Evolutionary conservation across 805 yeast species (phyloP), one percentile per base, ranked within the genome.

Genomic region (Saturnispora silvae): DNA sequence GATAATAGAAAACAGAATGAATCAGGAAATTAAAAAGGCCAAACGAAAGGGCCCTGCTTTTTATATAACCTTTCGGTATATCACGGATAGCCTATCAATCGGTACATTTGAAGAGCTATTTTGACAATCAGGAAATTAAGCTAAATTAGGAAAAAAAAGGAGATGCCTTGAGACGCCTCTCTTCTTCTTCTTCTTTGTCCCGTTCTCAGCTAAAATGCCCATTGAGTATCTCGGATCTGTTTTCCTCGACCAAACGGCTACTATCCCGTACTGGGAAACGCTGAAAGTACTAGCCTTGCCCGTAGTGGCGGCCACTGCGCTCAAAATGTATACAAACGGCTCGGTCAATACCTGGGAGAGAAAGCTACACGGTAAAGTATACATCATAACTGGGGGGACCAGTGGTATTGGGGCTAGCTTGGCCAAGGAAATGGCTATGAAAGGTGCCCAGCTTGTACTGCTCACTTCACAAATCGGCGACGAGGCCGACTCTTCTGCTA

Each of bases 361-460:
- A 42, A 87, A 86, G 45, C 59, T 89, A 54, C 95, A 92, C 53
- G 96, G 97, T 1, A 76, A 77, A 50, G 97, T 87, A 4, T 81
- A 67, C 49, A 63, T 82, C 16, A 67, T 83, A 5, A 81, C 92
- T 0, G 98, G 98, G n/a, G 98, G 95, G 2, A 89, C 97, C 0
- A 70, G 94, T 1, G 96, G 97, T 0, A 55, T 85, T 42, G 98
- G 98, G 1, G 80, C 89, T 0, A 70, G 73, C 3, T 69, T 82
- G 4, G 92, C 74, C 0, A 64, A 67, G 26, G 86, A 86, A 23
- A 54, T 92, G 49, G 96, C 96, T 0, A 38, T 46, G 0, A 60
- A 73, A 35, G 98, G 98, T 3, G 96, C 97, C 0, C 97, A 92
- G 54, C 49, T 89, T 35, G 72, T 92, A 23, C 52, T 89, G 31